Base-by-base conservation (phyloP, 441 rosid species). In the Pelargonium australe region DNA sequence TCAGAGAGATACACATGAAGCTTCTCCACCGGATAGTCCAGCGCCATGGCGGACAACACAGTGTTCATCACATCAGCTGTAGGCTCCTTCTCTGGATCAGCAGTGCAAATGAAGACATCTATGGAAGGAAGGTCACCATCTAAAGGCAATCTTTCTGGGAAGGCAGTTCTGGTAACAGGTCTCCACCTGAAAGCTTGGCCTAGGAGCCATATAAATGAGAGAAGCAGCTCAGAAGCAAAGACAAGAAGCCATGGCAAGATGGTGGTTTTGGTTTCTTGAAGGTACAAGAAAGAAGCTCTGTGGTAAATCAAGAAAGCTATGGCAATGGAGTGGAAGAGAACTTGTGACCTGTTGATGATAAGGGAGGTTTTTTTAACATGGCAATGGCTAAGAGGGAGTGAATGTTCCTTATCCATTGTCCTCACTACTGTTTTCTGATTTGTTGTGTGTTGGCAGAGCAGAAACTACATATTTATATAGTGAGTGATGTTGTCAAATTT, bases 1-100 rank as follows among this genome's bases (percentile, higher is more conserved):
- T 83, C 87, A 0, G 86, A 83, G 8, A 83, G 55, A 68, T 83
- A 83, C 11, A 83, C 80, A 4, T 70, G 67, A 53, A 83, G 80
- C 67, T 83, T 83, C 68, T 70, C 80, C 0, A 78, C 47, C 3
- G 86, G 83, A 69, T 83, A 83, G 69, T 83, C 83, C 12, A 79
- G 69, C 0, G 80, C 80, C 80, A 83, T 71, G 14, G 81, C 79
- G 1, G 86, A 83, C 0, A 81, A 3, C n/a, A 83, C 81, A 0
- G 85, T 81, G 75, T 83, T 83, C 80, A 81, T 74, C 14, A 81
- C 85, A 7, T 60, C 74, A 5, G 77, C 17, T 0, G 83, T 70
- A 5, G 84, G 80, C 76, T 83, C 85, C 64, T 73, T 79, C 0
- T 34, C 23, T 0, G 79, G 83, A 64, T 83, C 86, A 2, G 68